These are phyloP conservation scores for Phycomyces nitens DNA, from an alignment of 192 early-diverging fungal species.

Conservation along the genomic window DNA sequence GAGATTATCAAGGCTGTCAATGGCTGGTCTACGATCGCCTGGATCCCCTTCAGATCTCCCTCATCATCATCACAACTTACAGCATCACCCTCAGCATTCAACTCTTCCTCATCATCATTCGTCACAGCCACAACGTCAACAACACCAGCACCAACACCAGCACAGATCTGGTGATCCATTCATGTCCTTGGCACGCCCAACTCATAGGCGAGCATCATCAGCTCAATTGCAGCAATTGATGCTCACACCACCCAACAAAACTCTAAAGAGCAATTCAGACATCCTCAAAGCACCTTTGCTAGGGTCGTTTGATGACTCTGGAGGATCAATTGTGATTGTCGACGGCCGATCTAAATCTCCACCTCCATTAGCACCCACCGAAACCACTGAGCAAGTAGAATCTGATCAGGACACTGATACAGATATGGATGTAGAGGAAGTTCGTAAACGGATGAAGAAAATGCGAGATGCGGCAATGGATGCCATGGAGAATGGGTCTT, in stretches of 20 bases:
- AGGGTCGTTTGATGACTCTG: neutral
- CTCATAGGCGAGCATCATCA: neutral
- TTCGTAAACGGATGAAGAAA: conserved; percentile 45
- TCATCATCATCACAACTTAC: neutral
- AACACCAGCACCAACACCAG: too few relatives aligned
- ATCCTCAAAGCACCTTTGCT: conserved; percentile 3
- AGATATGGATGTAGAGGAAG: conserved; percentile 51
- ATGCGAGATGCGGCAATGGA: conserved; percentile 37
- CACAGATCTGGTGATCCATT: too few relatives aligned
- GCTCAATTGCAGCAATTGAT: conserved; percentile 30
- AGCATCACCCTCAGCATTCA: neutral
- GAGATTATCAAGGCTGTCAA: conserved; percentile 21
- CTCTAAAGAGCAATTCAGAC: neutral
- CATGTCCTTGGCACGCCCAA: neutral
- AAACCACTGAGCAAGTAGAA: conserved; percentile 4
- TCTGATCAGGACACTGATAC: conserved; percentile 51
- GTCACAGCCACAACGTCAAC: too few relatives aligned
- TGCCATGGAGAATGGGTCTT: conserved; percentile 33
- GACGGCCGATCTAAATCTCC: neutral
- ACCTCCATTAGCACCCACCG: conserved; percentile 2
- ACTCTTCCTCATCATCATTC: neutral
- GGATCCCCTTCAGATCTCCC: neutral
- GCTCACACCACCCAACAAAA: conserved; percentile 15
- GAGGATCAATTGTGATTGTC: conserved; percentile 3
- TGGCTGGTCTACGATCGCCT: conserved; percentile 22